Base-by-base conservation (phyloP, 306 rosid species). In the Medicago arabica region DNA sequence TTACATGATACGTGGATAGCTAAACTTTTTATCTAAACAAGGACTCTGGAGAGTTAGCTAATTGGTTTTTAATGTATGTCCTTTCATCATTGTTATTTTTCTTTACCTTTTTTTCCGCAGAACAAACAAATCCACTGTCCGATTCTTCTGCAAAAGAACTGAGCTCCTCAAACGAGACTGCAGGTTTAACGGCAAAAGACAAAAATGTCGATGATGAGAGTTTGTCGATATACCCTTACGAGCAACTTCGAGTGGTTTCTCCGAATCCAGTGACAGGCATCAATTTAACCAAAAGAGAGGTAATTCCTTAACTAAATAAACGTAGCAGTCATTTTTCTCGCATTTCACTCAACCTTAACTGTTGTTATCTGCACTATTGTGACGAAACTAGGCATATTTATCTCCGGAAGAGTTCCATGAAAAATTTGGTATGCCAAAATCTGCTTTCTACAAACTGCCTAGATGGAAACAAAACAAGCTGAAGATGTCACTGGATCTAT, bases 391-490 rank as follows among this genome's bases (percentile, higher is more conserved):
- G 98, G 91, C 89, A 69, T 94, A 94, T 87, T 84, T 94, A 73
- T 87, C 97, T 1, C 76, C 75, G 21, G 93, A 87, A 81, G 98
- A 94, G 88, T 94, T 94, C 76, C 88, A 46, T 40, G 90, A 83
- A 77, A 90, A 86, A 69, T 92, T 94, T 60, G 86, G 87, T 74
- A 87, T 88, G 93, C 78, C 76, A 60, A 90, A 87, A 85, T 6
- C 83, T 62, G 77, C 84, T 60, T 94, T 94, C 79, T 78, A 87
- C 81, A 85, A 83, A 90, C 98, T 94, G 63, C 93, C 98, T 0
- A 94, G 76, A 75, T 94, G 98, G 98, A 94, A 92, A 83, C 98
- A 94, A 72, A 94, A 94, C 95, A 94, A 94, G 87, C 82, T 88
- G 36, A 94, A 94, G 92, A 90, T 88, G 84, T 75, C 92, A 9